phyloP scores from a whole-genome alignment of 768 basidiomycete species.

The Vararia minispora region DNA sequence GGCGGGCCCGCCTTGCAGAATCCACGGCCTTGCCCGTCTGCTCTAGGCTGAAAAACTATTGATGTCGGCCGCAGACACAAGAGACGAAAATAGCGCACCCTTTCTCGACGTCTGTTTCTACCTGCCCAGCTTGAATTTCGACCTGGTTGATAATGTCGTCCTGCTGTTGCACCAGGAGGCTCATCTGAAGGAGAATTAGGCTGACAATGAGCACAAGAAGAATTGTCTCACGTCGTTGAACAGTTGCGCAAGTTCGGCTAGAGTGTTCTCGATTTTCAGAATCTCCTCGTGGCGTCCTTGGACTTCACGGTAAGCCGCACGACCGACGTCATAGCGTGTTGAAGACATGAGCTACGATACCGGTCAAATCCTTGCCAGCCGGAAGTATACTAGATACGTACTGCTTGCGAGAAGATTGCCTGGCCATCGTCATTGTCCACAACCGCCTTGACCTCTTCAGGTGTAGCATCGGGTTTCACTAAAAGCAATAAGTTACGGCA shows the following conservation, averaged over 20 bases:
- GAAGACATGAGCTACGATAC: conserved; percentile 53
- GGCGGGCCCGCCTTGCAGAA: conserved; percentile 58
- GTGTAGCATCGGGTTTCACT: conserved; percentile 91
- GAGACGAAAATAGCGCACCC: conserved; percentile 59
- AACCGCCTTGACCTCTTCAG: conserved; percentile 80
- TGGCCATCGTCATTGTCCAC: conserved; percentile 73
- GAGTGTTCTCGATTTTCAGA: conserved; percentile 71
- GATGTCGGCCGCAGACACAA: too few relatives aligned
- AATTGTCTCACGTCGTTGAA: conserved; percentile 59
- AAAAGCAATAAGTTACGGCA: background rate
- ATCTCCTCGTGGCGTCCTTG: conserved; percentile 85
- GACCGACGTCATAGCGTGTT: conserved; percentile 74
- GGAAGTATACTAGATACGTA: conserved; percentile 21
- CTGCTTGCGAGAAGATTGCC: conserved; percentile 87
- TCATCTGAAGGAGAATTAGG: conserved; percentile 44
- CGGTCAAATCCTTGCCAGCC: background rate
- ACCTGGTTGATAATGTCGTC: conserved; percentile 60
- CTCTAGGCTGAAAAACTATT: conserved; percentile 29
- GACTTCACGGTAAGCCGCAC: conserved; percentile 77
- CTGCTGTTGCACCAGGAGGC: conserved; percentile 66
- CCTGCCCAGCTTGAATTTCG: conserved; percentile 48
- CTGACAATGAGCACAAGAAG: background rate
- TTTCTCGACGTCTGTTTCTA: conserved; percentile 56
- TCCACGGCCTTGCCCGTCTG: conserved; percentile 60
- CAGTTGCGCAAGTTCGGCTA: conserved; percentile 81